Evolutionary conservation across 1,284 basidiomycete species (phyloP).

Genomic region (Nidula niveotomentosa): DNA sequence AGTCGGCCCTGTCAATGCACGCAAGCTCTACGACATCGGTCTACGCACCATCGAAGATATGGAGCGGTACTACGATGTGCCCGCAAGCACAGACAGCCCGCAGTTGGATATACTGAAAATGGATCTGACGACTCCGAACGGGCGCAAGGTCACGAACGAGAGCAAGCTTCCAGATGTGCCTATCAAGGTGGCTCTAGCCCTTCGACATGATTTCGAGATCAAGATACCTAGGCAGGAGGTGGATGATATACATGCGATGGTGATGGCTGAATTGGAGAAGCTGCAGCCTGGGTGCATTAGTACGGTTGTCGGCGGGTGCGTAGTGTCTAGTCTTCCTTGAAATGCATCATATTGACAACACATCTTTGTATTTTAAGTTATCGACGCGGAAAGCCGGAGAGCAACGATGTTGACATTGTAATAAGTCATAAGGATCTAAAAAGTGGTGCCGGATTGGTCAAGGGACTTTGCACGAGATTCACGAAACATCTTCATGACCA

Average conservation of each 20-base stretch:
- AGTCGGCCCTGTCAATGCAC: conserved; percentile 69
- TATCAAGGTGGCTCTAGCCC: conserved; percentile 48
- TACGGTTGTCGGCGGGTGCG: conserved; percentile 73
- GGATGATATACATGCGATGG: conserved; percentile 58
- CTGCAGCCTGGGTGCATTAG: conserved; percentile 61
- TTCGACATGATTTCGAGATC: conserved; percentile 49
- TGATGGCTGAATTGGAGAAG: conserved; percentile 55
- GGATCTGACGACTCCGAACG: conserved; percentile 27
- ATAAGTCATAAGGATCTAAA: conserved; percentile 62
- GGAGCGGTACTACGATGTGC: conserved; percentile 60
- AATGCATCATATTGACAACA: neutral
- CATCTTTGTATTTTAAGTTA: conserved; percentile 43
- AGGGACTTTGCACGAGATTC: conserved; percentile 49
- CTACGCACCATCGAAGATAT: conserved; percentile 63
- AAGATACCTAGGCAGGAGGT: conserved; percentile 68
- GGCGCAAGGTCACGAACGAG: conserved; percentile 13
- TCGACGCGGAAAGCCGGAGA: conserved; percentile 69
- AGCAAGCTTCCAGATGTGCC: conserved; percentile 31
- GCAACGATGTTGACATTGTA: conserved; percentile 81
- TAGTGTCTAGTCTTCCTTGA: neutral
- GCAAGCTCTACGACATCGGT: conserved; percentile 58
- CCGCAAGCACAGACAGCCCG: conserved; percentile 9
- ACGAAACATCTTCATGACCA: conserved; percentile 51
- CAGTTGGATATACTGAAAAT: conserved; percentile 11
- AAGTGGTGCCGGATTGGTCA: conserved; percentile 39